Conservation (phyloP, 176 grass and related monocot species). For the Tillandsia leiboldiana region DNA sequence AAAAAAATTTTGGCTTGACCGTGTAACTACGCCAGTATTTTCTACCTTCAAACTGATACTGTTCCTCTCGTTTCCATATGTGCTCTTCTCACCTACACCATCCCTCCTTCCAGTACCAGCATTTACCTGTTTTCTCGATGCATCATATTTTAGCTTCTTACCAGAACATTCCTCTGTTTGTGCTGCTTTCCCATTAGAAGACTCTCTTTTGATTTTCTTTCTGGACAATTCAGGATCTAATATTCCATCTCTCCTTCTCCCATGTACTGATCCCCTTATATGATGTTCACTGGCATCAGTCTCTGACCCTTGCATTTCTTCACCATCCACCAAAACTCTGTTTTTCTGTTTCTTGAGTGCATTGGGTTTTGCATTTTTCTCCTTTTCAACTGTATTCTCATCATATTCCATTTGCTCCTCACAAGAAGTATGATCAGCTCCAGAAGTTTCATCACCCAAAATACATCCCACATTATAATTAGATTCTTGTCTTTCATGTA, state of each 20-base stretch:
- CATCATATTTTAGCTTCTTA: not conserved
- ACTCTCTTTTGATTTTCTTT: constrained; percentile 30
- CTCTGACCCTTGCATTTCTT: constrained; percentile 31
- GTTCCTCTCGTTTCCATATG: constrained; percentile 4
- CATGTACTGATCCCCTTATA: constrained; percentile 23
- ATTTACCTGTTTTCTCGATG: not conserved
- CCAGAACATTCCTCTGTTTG: constrained; percentile 20
- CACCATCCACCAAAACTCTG: too few species aligned
- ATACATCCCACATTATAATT: too few species aligned
- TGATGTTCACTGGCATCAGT: constrained; percentile 40
- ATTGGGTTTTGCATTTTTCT: not conserved
- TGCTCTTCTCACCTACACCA: constrained; percentile 25
- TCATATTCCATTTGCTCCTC: constrained; percentile 30
- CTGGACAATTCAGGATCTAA: constrained; percentile 14
- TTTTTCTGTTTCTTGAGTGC: not conserved
- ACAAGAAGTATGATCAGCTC: not conserved
- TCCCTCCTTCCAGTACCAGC: constrained; percentile 8
- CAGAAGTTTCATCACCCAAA: too few species aligned
- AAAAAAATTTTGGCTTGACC: constrained; percentile 8
- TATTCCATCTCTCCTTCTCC: constrained; percentile 27
- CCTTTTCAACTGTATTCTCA: constrained; percentile 45
- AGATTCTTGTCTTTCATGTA: too few species aligned
- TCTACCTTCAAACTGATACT: constrained; percentile 16
- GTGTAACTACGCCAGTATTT: constrained; percentile 11
- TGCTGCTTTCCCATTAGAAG: constrained; percentile 22